A percentile compares a stretch with the other conserved stretches of the same genome.
Conservation (phyloP, 2,329 filamentous ascomycete species). For the Aspergillus candidus region DNA sequence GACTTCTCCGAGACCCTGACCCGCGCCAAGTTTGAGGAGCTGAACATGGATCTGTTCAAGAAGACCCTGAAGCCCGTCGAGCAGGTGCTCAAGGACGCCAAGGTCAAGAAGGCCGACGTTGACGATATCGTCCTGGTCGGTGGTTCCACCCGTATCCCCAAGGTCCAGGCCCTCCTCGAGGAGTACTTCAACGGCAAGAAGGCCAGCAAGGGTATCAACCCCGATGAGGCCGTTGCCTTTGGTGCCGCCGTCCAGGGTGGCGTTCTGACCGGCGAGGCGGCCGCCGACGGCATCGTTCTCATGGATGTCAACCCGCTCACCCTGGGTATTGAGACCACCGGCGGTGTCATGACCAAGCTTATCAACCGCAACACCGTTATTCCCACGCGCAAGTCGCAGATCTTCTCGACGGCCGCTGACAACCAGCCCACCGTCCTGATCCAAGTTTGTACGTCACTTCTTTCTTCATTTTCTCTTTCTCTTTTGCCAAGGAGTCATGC, state of each 20-base stretch:
- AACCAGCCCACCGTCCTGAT: conserved; percentile 95
- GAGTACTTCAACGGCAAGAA: conserved; percentile 95
- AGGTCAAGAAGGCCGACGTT: conserved; percentile 91
- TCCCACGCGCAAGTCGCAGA: conserved; percentile 93
- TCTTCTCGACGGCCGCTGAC: conserved; percentile 93
- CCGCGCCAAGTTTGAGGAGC: conserved; percentile 97
- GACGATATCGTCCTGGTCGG: conserved; percentile 96
- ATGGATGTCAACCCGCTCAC: conserved; percentile 98
- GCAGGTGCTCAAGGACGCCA: conserved; percentile 96
- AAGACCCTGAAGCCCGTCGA: conserved; percentile 98
- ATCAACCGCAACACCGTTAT: conserved; percentile 93
- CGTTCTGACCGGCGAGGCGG: conserved; percentile 83
- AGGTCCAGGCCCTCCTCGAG: conserved; percentile 90
- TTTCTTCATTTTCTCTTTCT: neutral
- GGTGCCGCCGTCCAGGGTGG: conserved; percentile 96
- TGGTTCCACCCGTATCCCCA: conserved; percentile 98
- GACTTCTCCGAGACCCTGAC: conserved; percentile 98
- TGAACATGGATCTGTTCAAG: conserved; percentile 99
- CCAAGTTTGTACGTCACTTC: conserved; percentile 61
- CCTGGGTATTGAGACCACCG: conserved; percentile 94
- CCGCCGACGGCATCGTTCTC: conserved; percentile 73
- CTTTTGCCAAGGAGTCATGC: neutral
- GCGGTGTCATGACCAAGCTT: conserved; percentile 95
- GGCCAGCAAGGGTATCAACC: conserved; percentile 98
- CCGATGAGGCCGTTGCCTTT: conserved; percentile 96